These are phyloP conservation scores for Pilobolus umbonatus DNA, from an alignment of 192 early-diverging fungal genomes.

Conservation along the genomic window DNA sequence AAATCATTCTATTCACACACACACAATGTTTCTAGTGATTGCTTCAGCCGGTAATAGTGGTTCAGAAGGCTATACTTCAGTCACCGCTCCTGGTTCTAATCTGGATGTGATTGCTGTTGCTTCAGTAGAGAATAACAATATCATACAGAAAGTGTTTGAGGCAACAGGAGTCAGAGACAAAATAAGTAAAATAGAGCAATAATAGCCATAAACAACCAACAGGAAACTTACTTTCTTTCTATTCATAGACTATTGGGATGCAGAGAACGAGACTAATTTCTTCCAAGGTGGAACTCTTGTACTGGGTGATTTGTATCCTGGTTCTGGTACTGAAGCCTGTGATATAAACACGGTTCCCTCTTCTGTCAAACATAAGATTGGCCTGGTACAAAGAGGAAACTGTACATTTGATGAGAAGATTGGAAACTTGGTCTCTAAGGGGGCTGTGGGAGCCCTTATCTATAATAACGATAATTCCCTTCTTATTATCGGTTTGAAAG, in stretches of 20 bases:
- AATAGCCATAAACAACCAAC: not conserved
- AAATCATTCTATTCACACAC: not conserved
- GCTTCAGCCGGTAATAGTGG: conserved; percentile 66
- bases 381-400: conserved; percentile 65
- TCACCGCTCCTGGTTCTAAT: conserved; percentile 55
- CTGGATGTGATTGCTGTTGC: conserved; percentile 54
- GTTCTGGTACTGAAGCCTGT: conserved; percentile 53
- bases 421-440: conserved; percentile 47
- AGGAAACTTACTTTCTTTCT: too few relatives aligned
- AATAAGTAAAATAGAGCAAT: too few relatives aligned
- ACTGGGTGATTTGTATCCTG: conserved; percentile 34
- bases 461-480: conserved; percentile 46
- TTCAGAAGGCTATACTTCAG: conserved; percentile 50
- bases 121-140: conserved; percentile 42
- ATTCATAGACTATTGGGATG: too few relatives aligned
- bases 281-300: conserved; percentile 35
- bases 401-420: conserved; percentile 70
- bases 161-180: too few relatives aligned
- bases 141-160: conserved; percentile 19
- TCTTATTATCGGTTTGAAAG: conserved; percentile 24
- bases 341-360: conserved; percentile 28
- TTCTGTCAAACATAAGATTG: conserved; percentile 47
- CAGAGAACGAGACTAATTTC: too few relatives aligned
- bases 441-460: conserved; percentile 61
- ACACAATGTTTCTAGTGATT: conserved; percentile 44